phyloP scores from a whole-genome alignment of 345 rosid genomes.

The Barbarea vulgaris region DNA sequence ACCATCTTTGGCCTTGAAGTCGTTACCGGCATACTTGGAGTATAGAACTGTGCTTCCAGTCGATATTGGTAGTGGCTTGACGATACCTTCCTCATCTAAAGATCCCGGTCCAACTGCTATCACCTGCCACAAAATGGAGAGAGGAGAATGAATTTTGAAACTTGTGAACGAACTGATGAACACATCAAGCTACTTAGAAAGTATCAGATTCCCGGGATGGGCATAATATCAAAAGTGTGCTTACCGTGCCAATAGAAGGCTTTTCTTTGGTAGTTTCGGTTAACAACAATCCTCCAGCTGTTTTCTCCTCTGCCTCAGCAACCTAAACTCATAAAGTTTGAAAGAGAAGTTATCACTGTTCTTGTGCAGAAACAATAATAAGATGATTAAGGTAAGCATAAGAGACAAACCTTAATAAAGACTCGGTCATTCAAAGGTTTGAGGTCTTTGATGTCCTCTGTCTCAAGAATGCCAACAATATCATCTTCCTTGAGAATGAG shows the following conservation, averaged over 20 bases:
- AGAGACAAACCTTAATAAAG: conserved; percentile 66
- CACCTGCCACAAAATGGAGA: conserved; percentile 50
- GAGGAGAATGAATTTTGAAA: neutral
- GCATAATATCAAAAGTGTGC: neutral
- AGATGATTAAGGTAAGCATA: neutral
- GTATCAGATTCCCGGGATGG: neutral
- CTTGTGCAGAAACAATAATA: neutral
- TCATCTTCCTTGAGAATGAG: conserved; percentile 93
- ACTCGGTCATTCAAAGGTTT: conserved; percentile 91
- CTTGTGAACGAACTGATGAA: neutral
- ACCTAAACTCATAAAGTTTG: conserved; percentile 49
- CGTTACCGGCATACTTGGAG: conserved; percentile 94
- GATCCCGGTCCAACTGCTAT: conserved; percentile 85
- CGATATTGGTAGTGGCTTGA: conserved; percentile 50
- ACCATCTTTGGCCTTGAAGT: conserved; percentile 81
- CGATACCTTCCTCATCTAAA: conserved; percentile 78
- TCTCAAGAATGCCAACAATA: conserved; percentile 90
- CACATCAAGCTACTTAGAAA: neutral
- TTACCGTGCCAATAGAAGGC: conserved; percentile 87
- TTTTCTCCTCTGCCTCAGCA: conserved; percentile 89
- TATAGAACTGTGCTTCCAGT: conserved; percentile 80
- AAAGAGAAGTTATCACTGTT: conserved; percentile 5
- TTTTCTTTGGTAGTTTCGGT: conserved; percentile 89
- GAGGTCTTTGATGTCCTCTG: conserved; percentile 88
- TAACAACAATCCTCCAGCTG: conserved; percentile 90